These are phyloP conservation scores for Stephania yunnanensis DNA, from an alignment of 164 flowering plant species.

Conservation along the genomic window DNA sequence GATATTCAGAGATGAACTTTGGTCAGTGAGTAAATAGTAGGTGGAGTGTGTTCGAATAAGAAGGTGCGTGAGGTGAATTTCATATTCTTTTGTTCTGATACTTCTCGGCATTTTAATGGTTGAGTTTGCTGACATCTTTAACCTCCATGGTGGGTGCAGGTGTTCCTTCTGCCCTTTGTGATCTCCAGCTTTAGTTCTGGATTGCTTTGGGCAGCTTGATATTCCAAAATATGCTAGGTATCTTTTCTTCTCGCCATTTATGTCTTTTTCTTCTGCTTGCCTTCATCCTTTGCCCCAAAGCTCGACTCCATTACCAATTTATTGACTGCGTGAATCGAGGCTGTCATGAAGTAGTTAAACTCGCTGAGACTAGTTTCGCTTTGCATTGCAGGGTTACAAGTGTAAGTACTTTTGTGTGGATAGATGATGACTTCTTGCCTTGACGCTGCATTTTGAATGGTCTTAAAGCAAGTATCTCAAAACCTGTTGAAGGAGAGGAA, in stretches of 20 bases:
- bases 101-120: slow-evolving; percentile 7
- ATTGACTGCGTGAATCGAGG: no score
- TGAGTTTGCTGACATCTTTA: slow-evolving; percentile 16
- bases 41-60: slow-evolving; percentile 38
- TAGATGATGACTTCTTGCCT: no score
- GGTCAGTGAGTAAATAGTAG: slow-evolving; percentile 57
- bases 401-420: no score
- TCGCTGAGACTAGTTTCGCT: no score
- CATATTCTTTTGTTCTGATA: neutral
- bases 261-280: neutral
- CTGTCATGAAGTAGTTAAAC: no score
- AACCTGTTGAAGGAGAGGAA: no score
- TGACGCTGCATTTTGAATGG: no score
- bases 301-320: no score
- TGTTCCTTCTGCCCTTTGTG: slow-evolving; percentile 60
- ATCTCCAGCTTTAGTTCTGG: slow-evolving; percentile 57
- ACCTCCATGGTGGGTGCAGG: slow-evolving; percentile 36
- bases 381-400: no score
- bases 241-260: neutral
- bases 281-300: neutral
- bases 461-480: no score
- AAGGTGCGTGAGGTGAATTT: slow-evolving; percentile 30
- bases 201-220: slow-evolving; percentile 59
- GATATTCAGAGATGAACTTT: slow-evolving; percentile 95
- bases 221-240: slow-evolving; percentile 53